Base-by-base conservation (phyloP, 164 flowering plant genomes). In the Chloranthus sessilifolius region DNA sequence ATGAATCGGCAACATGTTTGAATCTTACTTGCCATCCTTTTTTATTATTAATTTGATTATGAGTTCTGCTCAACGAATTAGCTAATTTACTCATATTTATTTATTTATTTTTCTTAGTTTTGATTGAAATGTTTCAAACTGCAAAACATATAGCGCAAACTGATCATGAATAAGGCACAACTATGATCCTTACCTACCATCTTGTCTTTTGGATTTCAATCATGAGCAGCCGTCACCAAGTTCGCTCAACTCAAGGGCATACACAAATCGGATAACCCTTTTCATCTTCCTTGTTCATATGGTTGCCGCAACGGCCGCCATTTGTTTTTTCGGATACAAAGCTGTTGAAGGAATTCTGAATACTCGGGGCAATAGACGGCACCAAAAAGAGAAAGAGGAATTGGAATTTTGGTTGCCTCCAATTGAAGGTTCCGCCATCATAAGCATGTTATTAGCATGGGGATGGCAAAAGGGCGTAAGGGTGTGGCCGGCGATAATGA, bases 391-490 rank as follows among this genome's bases (percentile, higher is more conserved):
- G 60, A 69, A 59, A 45, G 64, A 64, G 52, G 38, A 83, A 10
- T 51, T 91, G 6, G 19, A 51, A 23, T 70, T 47, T 47, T 77
- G 77, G 58, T 61, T 91, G 5, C 98, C 96, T 3, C 96, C 85
- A 65, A 81, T 77, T n/a, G 95, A 77, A 59, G 82, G 71, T 22
- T 74, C 92, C 8, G 70, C 86, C 19, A 27, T 87, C 4, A 31
- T 88, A 17, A 77, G 92, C 71, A 80, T 88, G 5, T 42, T 72
- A 30, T 75, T 91, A 2, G 88, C 96, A 21, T 69, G 80, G 29
- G 28, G 55, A 1, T 91, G 96, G 96, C 96, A 87, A 63, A 83
- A 80, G 56, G 78, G 86, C 12, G 58, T 85, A 9, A 62, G 95
- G 46, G 38, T 23, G 4, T 87, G 95, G 92, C 98, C 98, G 14